Conservation (phyloP, 805 yeast species). For the Wickerhamomyces pijperi region DNA sequence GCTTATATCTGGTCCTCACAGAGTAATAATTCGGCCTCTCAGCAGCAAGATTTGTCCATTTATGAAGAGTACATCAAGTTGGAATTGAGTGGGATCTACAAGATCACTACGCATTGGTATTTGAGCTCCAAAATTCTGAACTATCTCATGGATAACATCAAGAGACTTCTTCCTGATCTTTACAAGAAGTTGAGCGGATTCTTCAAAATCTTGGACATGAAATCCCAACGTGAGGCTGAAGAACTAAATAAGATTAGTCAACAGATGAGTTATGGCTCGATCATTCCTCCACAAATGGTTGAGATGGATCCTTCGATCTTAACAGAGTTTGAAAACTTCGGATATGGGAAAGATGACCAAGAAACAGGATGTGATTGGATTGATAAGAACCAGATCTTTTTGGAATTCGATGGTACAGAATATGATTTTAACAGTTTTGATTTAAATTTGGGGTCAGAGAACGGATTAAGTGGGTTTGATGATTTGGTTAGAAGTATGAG, state of each 20-base stretch:
- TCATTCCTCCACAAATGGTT: no score
- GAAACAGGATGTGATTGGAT: conserved; percentile 53
- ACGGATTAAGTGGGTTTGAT: neutral
- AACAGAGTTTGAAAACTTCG: neutral
- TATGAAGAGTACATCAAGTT: conserved; percentile 38
- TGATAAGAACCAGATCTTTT: conserved; percentile 33
- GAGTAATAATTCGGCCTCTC: conserved; percentile 6
- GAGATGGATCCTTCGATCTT: conserved; percentile 8
- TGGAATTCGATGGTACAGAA: conserved; percentile 12
- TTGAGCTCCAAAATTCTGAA: conserved; percentile 34
- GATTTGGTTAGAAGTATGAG: neutral
- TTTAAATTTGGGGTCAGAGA: neutral
- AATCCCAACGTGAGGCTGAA: neutral
- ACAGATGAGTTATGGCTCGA: neutral
- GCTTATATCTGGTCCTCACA: conserved; percentile 43
- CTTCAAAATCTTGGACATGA: neutral
- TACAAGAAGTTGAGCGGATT: conserved; percentile 15
- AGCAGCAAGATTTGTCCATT: conserved; percentile 27
- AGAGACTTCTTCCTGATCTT: conserved; percentile 30
- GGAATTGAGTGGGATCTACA: conserved; percentile 36
- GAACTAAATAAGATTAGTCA: conserved; percentile 1
- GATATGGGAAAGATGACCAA: conserved; percentile 10
- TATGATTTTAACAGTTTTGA: neutral
- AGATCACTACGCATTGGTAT: conserved; percentile 41
- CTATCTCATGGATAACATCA: conserved; percentile 34